Conservation (phyloP, 805 yeast species). For the Lachancea dasiensis region DNA sequence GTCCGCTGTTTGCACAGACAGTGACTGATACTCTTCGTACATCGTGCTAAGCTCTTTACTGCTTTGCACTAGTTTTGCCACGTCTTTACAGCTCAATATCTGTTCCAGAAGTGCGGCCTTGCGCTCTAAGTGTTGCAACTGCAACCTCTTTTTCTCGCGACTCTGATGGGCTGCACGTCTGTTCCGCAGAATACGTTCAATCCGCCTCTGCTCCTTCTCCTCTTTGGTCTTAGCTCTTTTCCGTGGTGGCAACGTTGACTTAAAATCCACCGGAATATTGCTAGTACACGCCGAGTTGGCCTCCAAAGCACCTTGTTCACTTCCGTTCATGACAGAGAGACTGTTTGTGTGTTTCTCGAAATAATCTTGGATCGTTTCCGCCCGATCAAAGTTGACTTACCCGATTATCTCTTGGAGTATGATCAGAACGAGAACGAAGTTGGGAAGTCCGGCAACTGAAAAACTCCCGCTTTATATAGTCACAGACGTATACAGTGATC, state of each 20-base stretch:
- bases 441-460: not conserved
- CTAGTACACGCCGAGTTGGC: too few relatives aligned
- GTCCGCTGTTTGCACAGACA: slow-evolving; percentile 2
- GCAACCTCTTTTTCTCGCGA: slow-evolving; percentile 91
- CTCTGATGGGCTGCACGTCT: slow-evolving; percentile 97
- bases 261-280: slow-evolving; percentile 35
- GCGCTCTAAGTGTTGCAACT: slow-evolving; percentile 76
- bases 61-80: slow-evolving; percentile 15
- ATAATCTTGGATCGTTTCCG: slow-evolving; percentile 8
- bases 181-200: slow-evolving; percentile 87
- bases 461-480: not conserved
- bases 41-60: slow-evolving; percentile 10
- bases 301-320: too few relatives aligned
- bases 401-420: not conserved
- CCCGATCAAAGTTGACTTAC: slow-evolving; percentile 2
- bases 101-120: slow-evolving; percentile 31
- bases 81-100: slow-evolving; percentile 19
- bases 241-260: slow-evolving; percentile 75
- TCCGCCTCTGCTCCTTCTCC: slow-evolving; percentile 93
- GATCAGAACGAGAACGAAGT: not conserved
- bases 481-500: too few relatives aligned
- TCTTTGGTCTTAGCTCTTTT: slow-evolving; percentile 95
- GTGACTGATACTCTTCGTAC: slow-evolving; percentile 8
- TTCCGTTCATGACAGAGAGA: too few relatives aligned
- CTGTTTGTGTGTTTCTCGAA: not conserved